Conservation (phyloP, 2,329 filamentous ascomycete species). For the Pyricularia sp. region DNA sequence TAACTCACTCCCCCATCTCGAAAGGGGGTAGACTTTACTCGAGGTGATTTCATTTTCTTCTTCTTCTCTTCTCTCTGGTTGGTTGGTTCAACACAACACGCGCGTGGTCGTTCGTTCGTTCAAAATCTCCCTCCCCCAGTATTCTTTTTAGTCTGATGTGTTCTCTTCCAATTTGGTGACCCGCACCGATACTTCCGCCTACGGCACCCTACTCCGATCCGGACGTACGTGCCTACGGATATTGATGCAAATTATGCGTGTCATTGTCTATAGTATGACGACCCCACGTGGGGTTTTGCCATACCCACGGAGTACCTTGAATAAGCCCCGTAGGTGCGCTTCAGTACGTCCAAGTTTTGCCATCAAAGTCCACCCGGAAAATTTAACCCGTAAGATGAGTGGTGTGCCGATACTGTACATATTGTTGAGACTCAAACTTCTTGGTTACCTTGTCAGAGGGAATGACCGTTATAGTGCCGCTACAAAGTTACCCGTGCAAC, state of each 20-base stretch:
- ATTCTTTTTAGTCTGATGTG: background rate
- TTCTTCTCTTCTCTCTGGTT: background rate
- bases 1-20: background rate
- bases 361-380: background rate
- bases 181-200: background rate
- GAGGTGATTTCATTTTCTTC: background rate
- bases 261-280: background rate
- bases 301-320: background rate
- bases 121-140: background rate
- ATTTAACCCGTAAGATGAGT: background rate
- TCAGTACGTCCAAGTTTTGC: too few species aligned
- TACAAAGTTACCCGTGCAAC: background rate
- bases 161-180: background rate
- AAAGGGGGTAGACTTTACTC: background rate
- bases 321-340: too few species aligned
- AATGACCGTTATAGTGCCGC: background rate
- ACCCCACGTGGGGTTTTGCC: background rate
- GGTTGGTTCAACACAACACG: background rate
- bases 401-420: background rate
- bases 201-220: background rate
- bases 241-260: background rate
- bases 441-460: background rate
- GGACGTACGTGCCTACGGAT: background rate
- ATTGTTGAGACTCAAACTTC: background rate
- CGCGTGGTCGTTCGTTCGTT: background rate